Conservation (phyloP, 306 rosid species). For the Inga oerstediana region DNA sequence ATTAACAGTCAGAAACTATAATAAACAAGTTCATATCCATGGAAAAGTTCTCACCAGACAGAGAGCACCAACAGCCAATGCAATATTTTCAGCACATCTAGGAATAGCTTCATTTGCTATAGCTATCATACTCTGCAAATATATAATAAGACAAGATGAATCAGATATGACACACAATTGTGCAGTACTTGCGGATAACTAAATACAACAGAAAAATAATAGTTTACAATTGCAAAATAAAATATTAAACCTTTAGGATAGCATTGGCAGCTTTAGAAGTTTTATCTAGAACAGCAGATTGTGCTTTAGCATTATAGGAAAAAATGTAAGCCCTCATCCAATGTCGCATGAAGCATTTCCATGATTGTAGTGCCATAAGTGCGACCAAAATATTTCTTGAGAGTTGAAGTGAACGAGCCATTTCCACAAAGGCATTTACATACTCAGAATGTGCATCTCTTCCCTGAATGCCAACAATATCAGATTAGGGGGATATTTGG, state of each 20-base stretch:
- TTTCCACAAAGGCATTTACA: slow-evolving; percentile 71
- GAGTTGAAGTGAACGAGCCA: slow-evolving; percentile 83
- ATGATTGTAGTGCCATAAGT: slow-evolving; percentile 81
- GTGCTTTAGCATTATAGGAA: slow-evolving; percentile 58
- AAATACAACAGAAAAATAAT: slow-evolving; percentile 15
- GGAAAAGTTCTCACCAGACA: slow-evolving; percentile 67
- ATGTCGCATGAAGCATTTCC: slow-evolving; percentile 80
- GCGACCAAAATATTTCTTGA: slow-evolving; percentile 84
- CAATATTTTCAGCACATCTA: slow-evolving; percentile 90
- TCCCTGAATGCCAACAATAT: slow-evolving; percentile 51
- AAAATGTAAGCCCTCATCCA: slow-evolving; percentile 76
- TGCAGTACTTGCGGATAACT: slow-evolving; percentile 22
- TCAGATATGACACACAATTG: slow-evolving; percentile 31
- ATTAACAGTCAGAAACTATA: slow-evolving; percentile 21
- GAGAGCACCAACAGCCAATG: slow-evolving; percentile 94
- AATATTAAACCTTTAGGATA: slow-evolving; percentile 69
- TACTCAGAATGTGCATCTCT: slow-evolving; percentile 67
- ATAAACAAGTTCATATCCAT: slow-evolving; percentile 24
- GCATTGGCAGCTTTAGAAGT: slow-evolving; percentile 74
- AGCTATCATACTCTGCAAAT: slow-evolving; percentile 65
- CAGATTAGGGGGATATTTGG: slow-evolving; percentile 16
- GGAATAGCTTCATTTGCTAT: slow-evolving; percentile 79
- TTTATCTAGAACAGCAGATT: slow-evolving; percentile 58
- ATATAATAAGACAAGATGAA: slow-evolving; percentile 32
- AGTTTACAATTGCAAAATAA: slow-evolving; percentile 31